Evolutionary conservation across 1,139 yeast species (phyloP), one percentile per base, ranked within the genome.

Genomic region (Saccharomyces hybrid): DNA sequence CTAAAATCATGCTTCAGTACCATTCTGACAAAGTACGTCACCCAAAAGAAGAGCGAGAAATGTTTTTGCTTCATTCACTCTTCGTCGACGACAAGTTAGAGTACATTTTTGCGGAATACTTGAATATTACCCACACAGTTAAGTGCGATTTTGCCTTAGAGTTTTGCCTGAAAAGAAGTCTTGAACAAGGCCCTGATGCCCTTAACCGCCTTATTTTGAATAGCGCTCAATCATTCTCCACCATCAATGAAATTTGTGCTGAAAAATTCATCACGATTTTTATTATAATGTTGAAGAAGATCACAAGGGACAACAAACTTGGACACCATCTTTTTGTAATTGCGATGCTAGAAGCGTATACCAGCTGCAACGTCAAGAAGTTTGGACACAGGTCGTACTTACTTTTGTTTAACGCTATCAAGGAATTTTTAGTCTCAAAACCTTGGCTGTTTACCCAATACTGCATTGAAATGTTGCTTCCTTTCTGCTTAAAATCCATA

Each of bases 391-490:
- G 11, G 44, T 38, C 44, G 1, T 38, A 16, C 44, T 38, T 38
- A 6, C 26, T 38, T 2, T 11, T 38, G 44, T 27, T 72, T 3
- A 56, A 59, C 3, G 56, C 70, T 2, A 52, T 82, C n/a, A 78
- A 75, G 52, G 54, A 63, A 0, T 61, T 77, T 14, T 70, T 85
- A 26, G 70, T 78, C 7, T 78, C 78, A 3, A 78, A 78, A 59
- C 63, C 80, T 0, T 83, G 88, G 86, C 61, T 80, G 0, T 76
- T 88, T 54, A 75, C 79, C n/a, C 97, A 88, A 66, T 86, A 85
- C 64, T 68, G 80, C 2, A 70, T 85, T 20, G 97, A 89, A 66
- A 61, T 77, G 31, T 67, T 78, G 16, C 67, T 68, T 52, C 71
- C 71, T 16, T 52, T 67, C 49, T 63, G 65, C 1, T 56, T 85